A percentile compares a stretch with the other conserved stretches of the same genome.
phyloP scores from a whole-genome alignment of 768 basidiomycete species.

The Collybia sordida region DNA sequence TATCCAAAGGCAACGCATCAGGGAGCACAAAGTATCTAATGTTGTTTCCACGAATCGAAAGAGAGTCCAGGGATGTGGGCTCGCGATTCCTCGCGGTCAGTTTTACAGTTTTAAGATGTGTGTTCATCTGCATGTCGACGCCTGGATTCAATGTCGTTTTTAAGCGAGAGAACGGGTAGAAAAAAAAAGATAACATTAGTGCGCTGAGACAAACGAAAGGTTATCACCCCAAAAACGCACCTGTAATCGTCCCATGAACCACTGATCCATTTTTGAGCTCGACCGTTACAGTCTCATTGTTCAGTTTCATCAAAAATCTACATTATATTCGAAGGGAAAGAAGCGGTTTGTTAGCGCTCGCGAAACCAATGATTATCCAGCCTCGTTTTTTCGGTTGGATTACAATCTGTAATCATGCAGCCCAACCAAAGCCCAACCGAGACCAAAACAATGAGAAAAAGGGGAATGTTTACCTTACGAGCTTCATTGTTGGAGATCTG shows the following conservation, averaged over 20 bases:
- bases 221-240: conserved; percentile 40
- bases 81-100: conserved; percentile 92
- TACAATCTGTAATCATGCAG: background rate
- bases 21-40: conserved; percentile 98
- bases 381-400: too few species aligned
- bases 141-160: conserved; percentile 45
- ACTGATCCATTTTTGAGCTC: conserved; percentile 97
- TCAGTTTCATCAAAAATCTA: conserved; percentile 99
- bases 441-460: conserved; percentile 11
- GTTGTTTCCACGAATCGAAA: conserved; percentile 96
- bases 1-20: conserved; percentile 94
- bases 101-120: conserved; percentile 96
- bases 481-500: conserved; percentile 58
- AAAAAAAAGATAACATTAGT: background rate
- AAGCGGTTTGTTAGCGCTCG: conserved; percentile 3
- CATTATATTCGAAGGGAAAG: conserved; percentile 6
- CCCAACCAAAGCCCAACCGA: background rate
- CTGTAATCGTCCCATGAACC: conserved; percentile 95
- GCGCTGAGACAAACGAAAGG: background rate
- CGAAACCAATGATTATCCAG: background rate
- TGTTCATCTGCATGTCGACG: conserved; percentile 99
- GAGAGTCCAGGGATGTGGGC: conserved; percentile 79
- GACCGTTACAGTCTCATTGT: conserved; percentile 98
- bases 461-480: conserved; percentile 61
- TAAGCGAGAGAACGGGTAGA: background rate